Base-by-base conservation (phyloP, 805 yeast genomes). In the Saturnispora sanitii region DNA sequence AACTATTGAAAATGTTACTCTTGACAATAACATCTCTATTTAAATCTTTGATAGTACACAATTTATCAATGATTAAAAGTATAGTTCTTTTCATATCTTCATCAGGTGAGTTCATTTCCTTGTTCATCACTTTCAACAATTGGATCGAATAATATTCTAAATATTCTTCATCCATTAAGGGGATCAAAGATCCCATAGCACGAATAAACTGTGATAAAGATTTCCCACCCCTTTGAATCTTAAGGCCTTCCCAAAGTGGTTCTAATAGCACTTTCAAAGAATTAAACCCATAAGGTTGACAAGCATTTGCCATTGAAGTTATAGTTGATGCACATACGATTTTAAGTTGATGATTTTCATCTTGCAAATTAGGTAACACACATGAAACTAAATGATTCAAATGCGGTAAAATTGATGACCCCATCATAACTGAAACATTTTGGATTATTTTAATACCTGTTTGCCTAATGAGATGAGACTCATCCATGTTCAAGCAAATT, bases 221-320 rank as follows among this genome's bases (percentile, higher is more conserved):
- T 50, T 76, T 74, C 4, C 96, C 96, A 46, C 95, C 66, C 47
- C n/a, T n/a, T n/a, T 83, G 92, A 30, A 70, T 70, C 35, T 76
- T 70, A 19, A 85, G 71, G 4, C 95, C 96, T 9, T 65, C 60
- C 95, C 96, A 87, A 5, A 85, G 61, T 0, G 86, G 82, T 41
- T 83, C 90, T 27, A 90, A 54, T 0, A 79, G 67, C 0, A 62
- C 60, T 50, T 87, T 94, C 56, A 90, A 88, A 0, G 90, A 76
- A 51, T 85, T 96, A 41, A 84, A 81, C 35, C 97, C 98, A 60
- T 82, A 85, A 0, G 97, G 97, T 18, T 75, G 67, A 4, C 86
- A 74, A 6, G 84, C 78, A 37, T 83, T 88, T 0, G 96, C 96
- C 26, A 90, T 58, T 1, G 79, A 71, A 1, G 88, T 65, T 2